Evolutionary conservation across 805 yeast species (phyloP), one percentile per base, ranked within the genome.

Genomic region (Alloascoidea africana): DNA sequence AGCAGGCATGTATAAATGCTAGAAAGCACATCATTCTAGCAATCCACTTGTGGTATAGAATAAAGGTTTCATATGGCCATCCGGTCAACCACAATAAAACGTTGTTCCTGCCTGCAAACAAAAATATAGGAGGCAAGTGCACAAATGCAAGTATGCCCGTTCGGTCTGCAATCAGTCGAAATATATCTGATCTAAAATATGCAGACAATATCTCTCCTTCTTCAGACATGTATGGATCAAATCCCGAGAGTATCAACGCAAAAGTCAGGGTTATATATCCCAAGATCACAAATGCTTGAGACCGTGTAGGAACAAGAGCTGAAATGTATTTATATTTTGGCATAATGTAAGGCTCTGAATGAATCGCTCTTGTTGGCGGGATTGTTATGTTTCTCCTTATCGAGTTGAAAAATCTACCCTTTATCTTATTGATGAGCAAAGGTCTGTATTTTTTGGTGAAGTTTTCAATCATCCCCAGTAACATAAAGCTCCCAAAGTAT

Each of bases 81-180:
- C 70, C 67, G 4, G 70, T 60, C 16, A 66, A 17, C 53, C 56
- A 66, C 36, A 53, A 53, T 38, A 65, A 49, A 32, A 66, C 51
- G 47, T 63, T 65, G 44, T 66, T 66, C 43, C 71, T 53, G 32
- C 73, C 73, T 3, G 68, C 62, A 48, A 68, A 67, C 32, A 68
- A 51, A n/a, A 68, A 50, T 33, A 63, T 42, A 6, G 55, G 42
- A 2, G 74, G 73, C 27, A 65, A 51, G 32, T 48, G 41, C 39
- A 64, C 48, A 54, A 56, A 64, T n/a, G 63, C 44, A 19, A 53
- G 46, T 44, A 63, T 52, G 34, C 68, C 70, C 3, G 66, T 48
- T 50, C 73, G 8, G 46, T 23, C 30, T 23, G 30, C 30, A 8
- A 23, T 8, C 30, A 23, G 8, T 23, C 30, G 8, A n/a, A 23